Percentiles rank a stretch among this genome's conserved stretches.
Conservation (phyloP, 441 rosid genomes). For the Brassica balearica region DNA sequence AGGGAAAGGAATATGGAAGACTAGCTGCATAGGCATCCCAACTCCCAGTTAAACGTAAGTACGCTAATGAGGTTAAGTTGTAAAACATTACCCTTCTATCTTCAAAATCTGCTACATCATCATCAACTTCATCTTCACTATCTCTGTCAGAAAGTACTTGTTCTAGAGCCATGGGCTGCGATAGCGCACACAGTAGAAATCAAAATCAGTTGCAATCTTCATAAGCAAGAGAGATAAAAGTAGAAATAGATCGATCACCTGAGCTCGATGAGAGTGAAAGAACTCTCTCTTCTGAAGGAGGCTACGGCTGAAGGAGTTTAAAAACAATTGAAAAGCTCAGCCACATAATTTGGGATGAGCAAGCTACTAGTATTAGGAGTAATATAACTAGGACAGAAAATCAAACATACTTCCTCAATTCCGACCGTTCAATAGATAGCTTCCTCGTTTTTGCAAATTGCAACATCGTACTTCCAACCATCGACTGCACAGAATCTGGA, state of each 20-base stretch:
- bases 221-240: conserved; percentile 3
- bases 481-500: conserved; percentile 72
- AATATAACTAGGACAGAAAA: conserved; percentile 7
- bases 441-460: conserved; percentile 96
- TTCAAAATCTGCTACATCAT: conserved; percentile 98
- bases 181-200: conserved; percentile 30
- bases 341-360: conserved; percentile 18
- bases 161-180: conserved; percentile 87
- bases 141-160: conserved; percentile 93
- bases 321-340: conserved; percentile 33
- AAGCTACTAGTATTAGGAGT: conserved; percentile 10
- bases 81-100: conserved; percentile 84
- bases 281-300: conserved; percentile 93
- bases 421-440: conserved; percentile 87
- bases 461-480: conserved; percentile 74
- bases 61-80: conserved; percentile 8
- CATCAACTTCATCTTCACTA: conserved; percentile 98
- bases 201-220: conserved; percentile 18
- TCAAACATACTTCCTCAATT: conserved; percentile 77
- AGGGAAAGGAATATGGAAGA: conserved; percentile 19
- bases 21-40: conserved; percentile 5
- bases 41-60: background rate
- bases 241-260: conserved; percentile 56
- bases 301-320: conserved; percentile 61
- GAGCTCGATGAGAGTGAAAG: conserved; percentile 99